Conservation (phyloP, 108 stramenopile species). For the Hondaea fermentalgiana region DNA sequence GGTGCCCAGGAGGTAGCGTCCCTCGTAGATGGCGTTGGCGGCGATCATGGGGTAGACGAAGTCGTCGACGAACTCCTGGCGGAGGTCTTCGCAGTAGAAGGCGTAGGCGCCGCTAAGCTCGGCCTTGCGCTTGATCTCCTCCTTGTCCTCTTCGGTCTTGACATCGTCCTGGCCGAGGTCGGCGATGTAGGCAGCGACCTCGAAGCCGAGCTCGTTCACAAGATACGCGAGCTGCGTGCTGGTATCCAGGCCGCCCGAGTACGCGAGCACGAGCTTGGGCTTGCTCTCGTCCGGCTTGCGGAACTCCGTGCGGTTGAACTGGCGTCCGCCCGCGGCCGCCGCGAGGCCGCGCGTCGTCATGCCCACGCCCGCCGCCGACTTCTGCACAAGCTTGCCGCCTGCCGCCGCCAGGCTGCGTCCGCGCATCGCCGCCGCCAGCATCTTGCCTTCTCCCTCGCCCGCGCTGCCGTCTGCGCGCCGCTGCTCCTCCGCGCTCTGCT, state of each 20-base stretch:
- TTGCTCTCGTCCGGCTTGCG: conserved; percentile 37
- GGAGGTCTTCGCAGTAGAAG: conserved; percentile 80
- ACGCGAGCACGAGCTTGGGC: conserved; percentile 83
- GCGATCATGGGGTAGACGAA: conserved; percentile 90
- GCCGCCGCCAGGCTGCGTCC: too few species aligned
- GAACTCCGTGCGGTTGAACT: conserved; percentile 9
- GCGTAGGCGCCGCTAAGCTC: conserved; percentile 58
- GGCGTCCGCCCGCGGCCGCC: too few species aligned
- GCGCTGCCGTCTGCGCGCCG: too few species aligned
- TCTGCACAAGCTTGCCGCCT: too few species aligned
- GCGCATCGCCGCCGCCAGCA: too few species aligned
- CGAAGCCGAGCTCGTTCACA: conserved; percentile 84
- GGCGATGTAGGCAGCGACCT: conserved; percentile 92
- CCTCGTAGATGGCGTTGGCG: conserved; percentile 88
- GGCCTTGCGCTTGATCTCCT: conserved; percentile 69
- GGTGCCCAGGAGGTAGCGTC: conserved; percentile 80
- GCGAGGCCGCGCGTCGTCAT: too few species aligned
- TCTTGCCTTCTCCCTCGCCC: too few species aligned
- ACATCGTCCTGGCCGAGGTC: conserved; percentile 78
- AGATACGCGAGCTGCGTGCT: conserved; percentile 97
- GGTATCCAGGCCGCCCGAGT: conserved; percentile 95
- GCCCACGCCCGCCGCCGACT: too few species aligned
- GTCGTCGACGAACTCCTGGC: conserved; percentile 84
- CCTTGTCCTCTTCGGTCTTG: conserved; percentile 62
- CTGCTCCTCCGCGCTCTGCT: too few species aligned